Base-by-base conservation (phyloP, 345 rosid species). In the Citrus mangshanensis region DNA sequence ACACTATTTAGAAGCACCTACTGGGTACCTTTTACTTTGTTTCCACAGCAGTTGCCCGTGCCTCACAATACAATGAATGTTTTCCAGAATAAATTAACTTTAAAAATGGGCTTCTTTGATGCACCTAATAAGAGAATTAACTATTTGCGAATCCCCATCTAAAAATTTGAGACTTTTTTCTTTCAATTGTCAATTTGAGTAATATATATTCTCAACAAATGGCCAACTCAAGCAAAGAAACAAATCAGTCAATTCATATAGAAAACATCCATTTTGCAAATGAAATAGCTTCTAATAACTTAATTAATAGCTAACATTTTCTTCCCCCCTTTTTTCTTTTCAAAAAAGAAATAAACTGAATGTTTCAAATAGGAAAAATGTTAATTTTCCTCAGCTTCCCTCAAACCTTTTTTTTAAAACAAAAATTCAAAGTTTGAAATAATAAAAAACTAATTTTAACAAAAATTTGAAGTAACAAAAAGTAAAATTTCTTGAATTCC, bases 1-100 rank as follows among this genome's bases (percentile, higher is more conserved):
- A 32, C 46, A 74, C 78, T 42, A 75, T 69, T 64, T 30, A 28
- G 7, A 46, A 42, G 22, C 70, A 75, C 70, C 60, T 75, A 42
- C 19, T 24, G 28, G 9, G 21, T 64, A 34, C 54, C 18, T 19
- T 63, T 63, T 34, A 22, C 49, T 22, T 65, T n/a, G 13, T 22
- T 51, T 66, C 63, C 64, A 65, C 10, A 42, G 68, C 68, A 64
- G 34, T 74, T 62, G 1, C n/a, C 46, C 0, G 22, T 30, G 49
- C n/a, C 21, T 59, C 70, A 46, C 70, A 42, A 27, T 5, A 63
- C 22, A 27, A 10, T 34, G 24, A 7, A 7, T 34, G 9, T 25
- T 76, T 34, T 12, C 72, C 63, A 55, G 5, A 35, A 66, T 16
- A 49, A 76, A 66, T 51, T 34, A 22, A 68, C 51, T 66, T 40